Conservation (phyloP, 225 moss, liverwort and hornwort species). For the Pleurozium schreberi region DNA sequence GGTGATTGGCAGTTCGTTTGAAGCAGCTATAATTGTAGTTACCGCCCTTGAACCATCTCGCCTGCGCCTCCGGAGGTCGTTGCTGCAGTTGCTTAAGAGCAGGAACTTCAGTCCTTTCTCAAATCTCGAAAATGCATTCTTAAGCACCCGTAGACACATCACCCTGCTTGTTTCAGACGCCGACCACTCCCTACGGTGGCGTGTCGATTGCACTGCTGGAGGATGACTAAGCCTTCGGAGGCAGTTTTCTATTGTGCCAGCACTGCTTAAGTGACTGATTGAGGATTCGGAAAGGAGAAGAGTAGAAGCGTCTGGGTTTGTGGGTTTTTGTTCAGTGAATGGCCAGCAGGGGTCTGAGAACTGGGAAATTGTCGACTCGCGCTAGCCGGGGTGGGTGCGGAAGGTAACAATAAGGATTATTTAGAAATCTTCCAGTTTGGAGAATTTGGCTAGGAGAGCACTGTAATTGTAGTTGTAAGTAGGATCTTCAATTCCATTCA, state of each 20-base stretch:
- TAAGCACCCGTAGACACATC: neutral
- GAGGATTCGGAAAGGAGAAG: neutral
- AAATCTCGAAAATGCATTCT: neutral
- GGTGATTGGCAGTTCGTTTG: neutral
- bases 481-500: no score
- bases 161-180: neutral
- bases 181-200: neutral
- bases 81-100: neutral
- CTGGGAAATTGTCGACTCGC: neutral
- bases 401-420: neutral
- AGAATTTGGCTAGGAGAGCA: no score
- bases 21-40: neutral
- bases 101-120: neutral
- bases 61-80: neutral
- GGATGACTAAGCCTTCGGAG: neutral
- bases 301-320: neutral
- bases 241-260: neutral
- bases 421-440: no score
- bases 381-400: neutral
- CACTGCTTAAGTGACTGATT: neutral
- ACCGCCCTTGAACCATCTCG: no score
- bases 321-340: neutral
- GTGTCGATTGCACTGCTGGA: neutral
- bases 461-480: no score
- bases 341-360: neutral